Conservation (phyloP, 139 green algal genomes). For the Axilococcus clingmanii region DNA sequence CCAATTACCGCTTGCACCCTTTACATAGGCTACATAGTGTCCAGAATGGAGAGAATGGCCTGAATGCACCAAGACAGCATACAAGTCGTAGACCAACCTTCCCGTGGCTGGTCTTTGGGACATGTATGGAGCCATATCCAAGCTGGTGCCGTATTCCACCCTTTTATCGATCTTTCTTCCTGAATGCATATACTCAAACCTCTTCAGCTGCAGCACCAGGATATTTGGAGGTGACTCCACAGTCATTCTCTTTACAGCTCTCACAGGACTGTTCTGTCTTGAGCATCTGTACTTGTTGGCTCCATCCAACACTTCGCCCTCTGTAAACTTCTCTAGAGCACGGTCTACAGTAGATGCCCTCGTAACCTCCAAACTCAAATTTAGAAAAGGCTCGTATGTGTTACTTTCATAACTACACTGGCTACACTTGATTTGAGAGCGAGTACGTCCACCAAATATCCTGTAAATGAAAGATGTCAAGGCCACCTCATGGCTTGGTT, state of each 20-base stretch:
- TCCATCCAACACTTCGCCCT: slow-evolving; percentile 68
- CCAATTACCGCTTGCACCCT: slow-evolving; percentile 70
- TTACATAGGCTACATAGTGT: slow-evolving; percentile 86
- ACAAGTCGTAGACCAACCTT: slow-evolving; percentile 65
- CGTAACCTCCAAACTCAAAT: slow-evolving; percentile 83
- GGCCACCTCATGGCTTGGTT: slow-evolving; percentile 50
- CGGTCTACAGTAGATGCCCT: slow-evolving; percentile 40
- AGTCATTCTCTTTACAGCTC: slow-evolving; percentile 68
- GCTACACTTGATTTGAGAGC: slow-evolving; percentile 79
- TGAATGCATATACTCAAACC: slow-evolving; percentile 71
- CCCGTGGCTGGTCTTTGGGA: slow-evolving; percentile 2
- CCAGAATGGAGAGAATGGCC: slow-evolving; percentile 73
- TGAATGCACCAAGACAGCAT: slow-evolving; percentile 82
- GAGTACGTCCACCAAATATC: slow-evolving; percentile 81
- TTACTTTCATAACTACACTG: slow-evolving; percentile 67
- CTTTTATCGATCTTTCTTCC: slow-evolving; percentile 75
- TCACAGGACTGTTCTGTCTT: slow-evolving; percentile 49
- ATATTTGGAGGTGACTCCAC: slow-evolving; percentile 73
- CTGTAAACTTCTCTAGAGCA: slow-evolving; percentile 63
- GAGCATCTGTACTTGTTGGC: slow-evolving; percentile 85
- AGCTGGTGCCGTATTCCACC: slow-evolving; percentile 61
- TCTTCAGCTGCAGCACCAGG: slow-evolving; percentile 82
- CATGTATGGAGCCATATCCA: slow-evolving; percentile 77
- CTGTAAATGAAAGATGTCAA: slow-evolving; percentile 73
- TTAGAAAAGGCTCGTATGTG: slow-evolving; percentile 85